Conservation (phyloP, 2,329 filamentous ascomycete genomes). For the Diaporthe humulicola region DNA sequence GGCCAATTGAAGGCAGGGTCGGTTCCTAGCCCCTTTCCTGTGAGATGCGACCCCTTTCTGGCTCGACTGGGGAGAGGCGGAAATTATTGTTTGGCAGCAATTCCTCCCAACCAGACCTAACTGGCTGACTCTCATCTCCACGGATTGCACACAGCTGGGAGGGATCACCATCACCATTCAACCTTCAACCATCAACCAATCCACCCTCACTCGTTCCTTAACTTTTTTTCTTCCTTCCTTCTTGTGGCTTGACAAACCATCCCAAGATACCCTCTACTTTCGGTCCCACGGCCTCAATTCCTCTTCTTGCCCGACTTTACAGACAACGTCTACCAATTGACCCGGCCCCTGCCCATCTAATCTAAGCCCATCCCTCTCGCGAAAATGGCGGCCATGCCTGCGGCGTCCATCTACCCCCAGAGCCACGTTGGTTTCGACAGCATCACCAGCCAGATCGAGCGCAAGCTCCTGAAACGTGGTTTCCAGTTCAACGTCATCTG, state of each 20-base stretch:
- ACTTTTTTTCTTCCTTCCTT: constrained; percentile 13
- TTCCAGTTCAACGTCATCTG: constrained; percentile 99
- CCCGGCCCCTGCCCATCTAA: constrained; percentile 46
- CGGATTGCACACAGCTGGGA: constrained; percentile 32
- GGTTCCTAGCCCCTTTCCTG: constrained; percentile 41
- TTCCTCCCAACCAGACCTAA: constrained; percentile 40
- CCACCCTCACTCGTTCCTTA: constrained; percentile 39
- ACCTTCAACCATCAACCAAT: constrained; percentile 36
- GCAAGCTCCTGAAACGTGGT: constrained; percentile 98
- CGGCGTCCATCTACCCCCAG: constrained; percentile 85
- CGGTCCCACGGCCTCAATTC: constrained; percentile 45
- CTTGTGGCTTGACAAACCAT: constrained; percentile 39
- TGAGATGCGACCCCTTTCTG: constrained; percentile 50
- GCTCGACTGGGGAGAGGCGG: constrained; percentile 50
- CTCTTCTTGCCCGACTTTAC: constrained; percentile 51
- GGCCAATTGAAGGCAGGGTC: constrained; percentile 35
- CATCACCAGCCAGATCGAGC: constrained; percentile 99
- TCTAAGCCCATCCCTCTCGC: constrained; percentile 45
- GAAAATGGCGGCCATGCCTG: constrained; percentile 73
- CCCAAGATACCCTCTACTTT: constrained; percentile 36
- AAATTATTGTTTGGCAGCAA: constrained; percentile 63
- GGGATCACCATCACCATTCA: constrained; percentile 32
- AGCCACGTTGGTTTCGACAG: constrained; percentile 99
- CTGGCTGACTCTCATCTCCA: constrained; percentile 29
- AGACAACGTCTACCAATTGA: constrained; percentile 48